phyloP scores from a whole-genome alignment of 768 basidiomycete species.

The Collybia sp. region DNA sequence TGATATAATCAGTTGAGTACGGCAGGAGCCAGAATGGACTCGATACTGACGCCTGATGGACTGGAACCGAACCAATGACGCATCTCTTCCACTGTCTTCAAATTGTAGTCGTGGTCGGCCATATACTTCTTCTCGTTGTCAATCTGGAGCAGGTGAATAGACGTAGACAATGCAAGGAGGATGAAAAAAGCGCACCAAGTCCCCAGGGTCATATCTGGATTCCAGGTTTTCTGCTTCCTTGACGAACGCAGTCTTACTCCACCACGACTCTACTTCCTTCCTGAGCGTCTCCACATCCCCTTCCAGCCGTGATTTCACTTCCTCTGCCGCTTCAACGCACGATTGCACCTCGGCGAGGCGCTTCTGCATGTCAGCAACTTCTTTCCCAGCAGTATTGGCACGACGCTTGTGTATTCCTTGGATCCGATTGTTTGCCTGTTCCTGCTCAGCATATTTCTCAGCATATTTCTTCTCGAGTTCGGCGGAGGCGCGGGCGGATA shows the following conservation, averaged over 20 bases:
- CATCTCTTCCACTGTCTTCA: too few species aligned
- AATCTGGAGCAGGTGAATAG: neutral
- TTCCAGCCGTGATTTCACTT: slow-evolving; percentile 7
- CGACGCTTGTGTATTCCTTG: slow-evolving; percentile 20
- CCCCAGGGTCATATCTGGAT: slow-evolving; percentile 37
- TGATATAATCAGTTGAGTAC: too few species aligned
- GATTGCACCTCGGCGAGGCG: slow-evolving; percentile 10
- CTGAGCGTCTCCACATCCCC: slow-evolving; percentile 9
- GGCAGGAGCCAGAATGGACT: too few species aligned
- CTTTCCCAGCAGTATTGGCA: slow-evolving; percentile 20
- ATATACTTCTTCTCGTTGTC: slow-evolving; percentile 48
- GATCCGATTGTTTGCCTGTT: slow-evolving; percentile 17
- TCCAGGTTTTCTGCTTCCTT: slow-evolving; percentile 22
- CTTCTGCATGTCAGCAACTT: slow-evolving; percentile 12
- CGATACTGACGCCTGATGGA: too few species aligned
- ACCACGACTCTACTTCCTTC: slow-evolving; percentile 12
- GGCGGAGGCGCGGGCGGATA: too few species aligned
- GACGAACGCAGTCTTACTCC: slow-evolving; percentile 19
- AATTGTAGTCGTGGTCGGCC: too few species aligned
- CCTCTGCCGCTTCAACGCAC: slow-evolving; percentile 9
- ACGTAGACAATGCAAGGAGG: neutral
- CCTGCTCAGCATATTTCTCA: too few species aligned
- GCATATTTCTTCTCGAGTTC: too few species aligned
- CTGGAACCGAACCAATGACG: too few species aligned
- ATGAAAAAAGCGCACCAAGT: slow-evolving; percentile 35